Evolutionary conservation across 805 yeast genomes (phyloP), one percentile per base, ranked within the genome.

Genomic region (Kuraishia hungarica): DNA sequence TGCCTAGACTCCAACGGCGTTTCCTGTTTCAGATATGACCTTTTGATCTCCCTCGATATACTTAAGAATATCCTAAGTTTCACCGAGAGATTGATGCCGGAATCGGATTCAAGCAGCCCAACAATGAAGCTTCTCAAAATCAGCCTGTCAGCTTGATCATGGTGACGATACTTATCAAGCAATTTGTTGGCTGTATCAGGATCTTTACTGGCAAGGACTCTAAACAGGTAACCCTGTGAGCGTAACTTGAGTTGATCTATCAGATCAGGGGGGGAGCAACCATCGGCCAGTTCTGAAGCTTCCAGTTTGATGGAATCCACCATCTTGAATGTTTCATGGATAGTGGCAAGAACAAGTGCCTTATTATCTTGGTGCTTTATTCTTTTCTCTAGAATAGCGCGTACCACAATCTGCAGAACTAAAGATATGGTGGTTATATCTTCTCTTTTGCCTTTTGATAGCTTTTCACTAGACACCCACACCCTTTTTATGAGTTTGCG

Each of bases 31-130:
- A 15, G 17, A 35, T 35, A 35, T 13, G 43, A 35, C 43, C 43
- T 35, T 35, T 35, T 35, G 43, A 35, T 35, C 43, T 35, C 43
- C n/a, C 43, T 35, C n/a, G 43, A 35, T 35, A 35, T 35, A 13
- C 43, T 35, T 15, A 35, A 13, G 19, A 50, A 50, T n/a, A 50
- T 50, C 21, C 51, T n/a, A 11, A 35, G 39, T 22, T 50, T 50
- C 4, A 50, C 51, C 2, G 19, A 13, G 6, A 50, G 21, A 7
- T 22, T 22, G 15, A 50, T 35, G 39, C 19, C 43, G 10, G 51
- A 8, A 22, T 50, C 51, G 19, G 51, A 50, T 22, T 50, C 51
- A n/a, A 50, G 51, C 5, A 50, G 21, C 2, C 51, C 51, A 13
- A 35, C 24, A n/a, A 50, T 50, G 43, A 50, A 50, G 19, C 22